Evolutionary conservation across 441 rosid genomes (phyloP).

Genomic region (Hura crepitans): DNA sequence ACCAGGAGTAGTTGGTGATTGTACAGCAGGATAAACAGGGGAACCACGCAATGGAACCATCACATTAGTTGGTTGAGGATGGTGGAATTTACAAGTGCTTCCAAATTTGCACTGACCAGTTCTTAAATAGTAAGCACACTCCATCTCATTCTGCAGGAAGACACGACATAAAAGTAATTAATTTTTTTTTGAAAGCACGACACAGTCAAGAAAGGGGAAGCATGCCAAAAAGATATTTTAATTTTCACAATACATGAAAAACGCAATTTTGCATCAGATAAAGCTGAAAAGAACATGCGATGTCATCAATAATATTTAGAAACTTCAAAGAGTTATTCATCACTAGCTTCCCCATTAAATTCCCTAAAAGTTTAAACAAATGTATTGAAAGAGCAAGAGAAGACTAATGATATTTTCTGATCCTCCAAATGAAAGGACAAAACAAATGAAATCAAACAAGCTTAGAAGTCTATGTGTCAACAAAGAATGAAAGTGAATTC

Average conservation of each 20-base stretch:
- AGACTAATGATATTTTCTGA: too few relatives aligned
- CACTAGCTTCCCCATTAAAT: neutral
- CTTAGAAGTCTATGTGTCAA: neutral
- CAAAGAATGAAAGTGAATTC: neutral
- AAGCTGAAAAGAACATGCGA: neutral
- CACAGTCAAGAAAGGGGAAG: neutral
- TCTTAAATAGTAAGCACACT: slow-evolving; percentile 90
- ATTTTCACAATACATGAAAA: neutral
- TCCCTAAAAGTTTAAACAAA: neutral
- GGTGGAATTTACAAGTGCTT: slow-evolving; percentile 91
- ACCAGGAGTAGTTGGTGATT: slow-evolving; percentile 62
- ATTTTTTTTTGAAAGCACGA: neutral
- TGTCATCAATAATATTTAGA: neutral
- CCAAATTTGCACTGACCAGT: slow-evolving; percentile 98
- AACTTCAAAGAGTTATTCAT: neutral
- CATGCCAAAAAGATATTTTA: neutral
- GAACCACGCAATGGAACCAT: slow-evolving; percentile 77
- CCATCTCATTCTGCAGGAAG: slow-evolving; percentile 67
- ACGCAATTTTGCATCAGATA: neutral
- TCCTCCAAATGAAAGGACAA: neutral
- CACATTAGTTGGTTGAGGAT: slow-evolving; percentile 86
- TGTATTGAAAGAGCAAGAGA: neutral
- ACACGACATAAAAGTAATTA: neutral
- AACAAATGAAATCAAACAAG: neutral
- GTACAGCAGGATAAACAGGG: slow-evolving; percentile 66